Base-by-base conservation (phyloP, 2,329 filamentous ascomycete genomes). In the Grosmannia penicillata region DNA sequence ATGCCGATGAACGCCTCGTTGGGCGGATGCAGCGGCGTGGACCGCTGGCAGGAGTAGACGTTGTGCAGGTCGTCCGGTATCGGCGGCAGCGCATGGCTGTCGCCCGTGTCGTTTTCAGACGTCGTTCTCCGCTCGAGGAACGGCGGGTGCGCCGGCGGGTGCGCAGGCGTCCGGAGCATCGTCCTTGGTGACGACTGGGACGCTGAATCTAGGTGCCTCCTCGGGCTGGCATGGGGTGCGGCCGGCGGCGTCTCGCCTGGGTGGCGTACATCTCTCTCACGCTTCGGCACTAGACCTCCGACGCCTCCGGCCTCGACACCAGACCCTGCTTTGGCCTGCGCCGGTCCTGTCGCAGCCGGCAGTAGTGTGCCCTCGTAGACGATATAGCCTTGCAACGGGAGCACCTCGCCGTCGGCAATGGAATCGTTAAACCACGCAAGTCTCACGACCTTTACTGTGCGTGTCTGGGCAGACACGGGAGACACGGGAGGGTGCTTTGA, bases 11-110 rank as follows among this genome's bases (percentile, higher is more conserved):
- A 96, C 0, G 56, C 56, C 30, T 74, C 65, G 48, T 96, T 96
- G 0, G 82, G 81, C 0, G 76, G 66, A 39, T 78, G 61, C 0
- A 72, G 58, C 0, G 77, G 80, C 0, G 86, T 84, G 1, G 75
- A 72, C 19, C 89, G 75, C 53, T 93, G 74, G 50, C 91, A 96
- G 6, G 87, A 78, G 56, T 91, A 94, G 6, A 65, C 64, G 10
- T 74, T 62, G 22, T 70, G 66, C 39, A 81, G 56, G 30, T 66
- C 93, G 3, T 72, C 70, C 2, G 86, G 87, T 11, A 83, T 58
- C 0, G 70, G 64, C 0, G 82, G 84, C 1, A 83, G 53, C 43
- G 56, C 41, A 22, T 60, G 50, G 1, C 59, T 56, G 15, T 69
- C 64, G n/a, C n/a, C n/a, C n/a, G n/a, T n/a, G 21, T 93, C 82